Conservation (phyloP, 164 flowering plant species). For the Protea cynaroides region DNA sequence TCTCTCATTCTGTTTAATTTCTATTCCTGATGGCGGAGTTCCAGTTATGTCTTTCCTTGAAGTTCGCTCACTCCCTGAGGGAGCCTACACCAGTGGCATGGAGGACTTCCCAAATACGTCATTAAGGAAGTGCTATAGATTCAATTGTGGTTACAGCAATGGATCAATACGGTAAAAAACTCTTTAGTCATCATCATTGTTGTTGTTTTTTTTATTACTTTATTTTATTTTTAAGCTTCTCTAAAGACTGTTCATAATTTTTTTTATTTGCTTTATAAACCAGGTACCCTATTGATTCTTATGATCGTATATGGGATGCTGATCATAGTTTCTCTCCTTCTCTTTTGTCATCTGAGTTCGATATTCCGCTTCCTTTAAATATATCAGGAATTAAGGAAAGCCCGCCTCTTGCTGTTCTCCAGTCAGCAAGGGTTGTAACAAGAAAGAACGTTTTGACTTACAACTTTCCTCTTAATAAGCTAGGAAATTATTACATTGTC, state of each 20-base stretch:
- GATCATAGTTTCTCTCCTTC: conserved; percentile 56
- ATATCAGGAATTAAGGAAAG: conserved; percentile 35
- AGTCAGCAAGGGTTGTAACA: conserved; percentile 66
- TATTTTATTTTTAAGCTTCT: not conserved
- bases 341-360: conserved; percentile 49
- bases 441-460: conserved; percentile 43
- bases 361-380: conserved; percentile 27
- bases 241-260: not conserved
- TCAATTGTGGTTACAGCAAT: conserved; percentile 60
- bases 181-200: not conserved
- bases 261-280: conserved; percentile 8
- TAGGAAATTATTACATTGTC: conserved; percentile 56
- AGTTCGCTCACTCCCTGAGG: conserved; percentile 63
- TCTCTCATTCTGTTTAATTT: conserved; percentile 52
- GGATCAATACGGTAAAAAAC: conserved; percentile 46
- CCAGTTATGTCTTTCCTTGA: conserved; percentile 80
- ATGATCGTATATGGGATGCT: conserved; percentile 79
- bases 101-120: conserved; percentile 33
- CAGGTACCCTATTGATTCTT: conserved; percentile 80
- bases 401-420: conserved; percentile 64
- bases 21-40: conserved; percentile 47
- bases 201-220: too few species aligned
- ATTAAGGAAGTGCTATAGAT: conserved; percentile 51
- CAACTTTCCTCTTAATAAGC: conserved; percentile 42
- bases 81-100: conserved; percentile 47